phyloP scores from a whole-genome alignment of 2,329 filamentous ascomycete species.

The Trichoderma brevicompactum region DNA sequence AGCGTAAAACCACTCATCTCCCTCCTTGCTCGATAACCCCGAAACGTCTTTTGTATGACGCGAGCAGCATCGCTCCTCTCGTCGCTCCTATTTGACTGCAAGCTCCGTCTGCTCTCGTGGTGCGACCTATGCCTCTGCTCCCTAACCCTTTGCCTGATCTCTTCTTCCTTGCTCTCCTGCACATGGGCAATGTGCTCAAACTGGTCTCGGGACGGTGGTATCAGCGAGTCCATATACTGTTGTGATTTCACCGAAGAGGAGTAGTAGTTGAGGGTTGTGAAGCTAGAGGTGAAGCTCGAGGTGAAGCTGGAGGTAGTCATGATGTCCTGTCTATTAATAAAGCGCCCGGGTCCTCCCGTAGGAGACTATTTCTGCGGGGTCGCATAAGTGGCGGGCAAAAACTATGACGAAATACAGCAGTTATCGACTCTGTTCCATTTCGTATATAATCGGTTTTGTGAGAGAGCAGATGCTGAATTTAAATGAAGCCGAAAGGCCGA shows the following conservation, averaged over 20 bases:
- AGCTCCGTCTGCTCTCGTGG: conserved; percentile 38
- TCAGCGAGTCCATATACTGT: conserved; percentile 56
- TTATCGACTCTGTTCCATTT: neutral
- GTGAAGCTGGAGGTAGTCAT: conserved; percentile 28
- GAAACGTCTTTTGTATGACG: conserved; percentile 72
- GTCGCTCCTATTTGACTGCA: conserved; percentile 28
- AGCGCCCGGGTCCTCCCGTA: conserved; percentile 24
- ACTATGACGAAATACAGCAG: too few relatives aligned
- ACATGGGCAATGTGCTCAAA: conserved; percentile 55
- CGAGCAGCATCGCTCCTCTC: conserved; percentile 53
- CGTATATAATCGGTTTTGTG: neutral
- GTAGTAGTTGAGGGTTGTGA: conserved; percentile 9
- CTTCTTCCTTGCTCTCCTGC: conserved; percentile 53
- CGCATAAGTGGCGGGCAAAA: conserved; percentile 19
- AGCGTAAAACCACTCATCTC: conserved; percentile 71
- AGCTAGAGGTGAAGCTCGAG: conserved; percentile 25
- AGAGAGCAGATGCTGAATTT: neutral
- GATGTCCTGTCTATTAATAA: conserved; percentile 4
- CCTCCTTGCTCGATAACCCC: conserved; percentile 74
- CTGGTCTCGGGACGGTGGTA: conserved; percentile 51
- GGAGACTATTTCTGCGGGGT: conserved; percentile 25
- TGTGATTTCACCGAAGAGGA: conserved; percentile 38
- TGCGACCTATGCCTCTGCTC: conserved; percentile 45
- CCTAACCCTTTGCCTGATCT: conserved; percentile 48
- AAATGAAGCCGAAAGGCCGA: neutral